Base-by-base conservation (phyloP, 805 yeast genomes). In the Suhomyces emberorum region DNA sequence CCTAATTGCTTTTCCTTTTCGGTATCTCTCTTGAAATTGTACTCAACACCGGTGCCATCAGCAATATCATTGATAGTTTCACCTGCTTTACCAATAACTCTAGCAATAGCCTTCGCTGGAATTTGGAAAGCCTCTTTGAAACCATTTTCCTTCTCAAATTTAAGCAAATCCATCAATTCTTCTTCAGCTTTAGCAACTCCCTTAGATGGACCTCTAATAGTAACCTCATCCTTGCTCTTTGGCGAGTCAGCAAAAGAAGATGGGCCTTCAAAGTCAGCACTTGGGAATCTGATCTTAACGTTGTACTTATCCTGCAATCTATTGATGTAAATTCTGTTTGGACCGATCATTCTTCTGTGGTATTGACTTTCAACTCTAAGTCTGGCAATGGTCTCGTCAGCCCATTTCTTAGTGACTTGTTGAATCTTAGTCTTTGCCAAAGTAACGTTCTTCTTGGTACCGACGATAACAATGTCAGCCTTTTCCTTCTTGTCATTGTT, bases 11-110 rank as follows among this genome's bases (percentile, higher is more conserved):
- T 63, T 35, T 74, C 81, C 22, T 55, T 60, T 33, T 67, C 69
- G 22, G 57, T 57, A 38, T 65, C 65, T 47, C 71, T 65, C 41
- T 56, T 54, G 46, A 69, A 65, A 34, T 59, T 54, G 57, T 77
- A 70, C 46, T 80, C 81, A 34, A 80, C 77, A 30, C 82, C 85
- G 25, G 79, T 65, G 27, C 73, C 77, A 34, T 82, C 88, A 43
- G 86, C 77, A 39, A 95, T 81, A 53, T 83, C 86, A 44, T 81
- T 84, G 52, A 93, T 83, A 34, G 74, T 76, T 43, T 86, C 91
- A 56, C 98, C 97, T 42, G 73, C 71, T 54, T 84, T 88, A 52
- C 98, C 98, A 57, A 93, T 88, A 40, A 93, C 80, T 55, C 88
- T 74, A 15, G 96, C 74, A 41, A 91, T 74, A n/a, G 88, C 81